Evolutionary conservation across 2,329 filamentous ascomycete species (phyloP).

Genomic region (Cladosporium sp.): DNA sequence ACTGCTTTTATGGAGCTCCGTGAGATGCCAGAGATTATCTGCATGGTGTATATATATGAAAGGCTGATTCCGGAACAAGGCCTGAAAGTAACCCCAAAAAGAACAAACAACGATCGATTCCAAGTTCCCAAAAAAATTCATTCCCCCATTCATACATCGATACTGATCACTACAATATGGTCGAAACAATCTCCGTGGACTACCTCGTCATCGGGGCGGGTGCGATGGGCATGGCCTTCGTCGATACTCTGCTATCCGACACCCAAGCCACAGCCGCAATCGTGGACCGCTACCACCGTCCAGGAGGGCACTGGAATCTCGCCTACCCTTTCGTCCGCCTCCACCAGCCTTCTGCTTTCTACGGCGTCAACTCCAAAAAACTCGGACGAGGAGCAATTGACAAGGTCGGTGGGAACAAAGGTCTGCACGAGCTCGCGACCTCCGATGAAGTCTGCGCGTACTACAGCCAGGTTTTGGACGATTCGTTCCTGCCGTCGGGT

Average conservation of each 20-base stretch:
- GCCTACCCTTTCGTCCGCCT: conserved; percentile 27
- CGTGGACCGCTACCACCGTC: conserved; percentile 23
- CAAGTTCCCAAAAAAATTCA: neutral
- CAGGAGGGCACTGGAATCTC: conserved; percentile 25
- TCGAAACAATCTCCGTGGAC: conserved; percentile 2
- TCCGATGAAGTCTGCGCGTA: conserved; percentile 23
- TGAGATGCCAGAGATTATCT: neutral
- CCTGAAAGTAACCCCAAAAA: too few relatives aligned
- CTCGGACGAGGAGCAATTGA: conserved; percentile 23
- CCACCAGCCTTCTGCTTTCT: conserved; percentile 26
- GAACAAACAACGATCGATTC: neutral
- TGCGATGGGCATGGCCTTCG: conserved; percentile 28
- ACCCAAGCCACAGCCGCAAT: conserved; percentile 19
- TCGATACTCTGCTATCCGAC: conserved; percentile 21
- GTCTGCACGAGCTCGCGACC: conserved; percentile 22
- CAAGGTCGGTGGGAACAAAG: conserved; percentile 26
- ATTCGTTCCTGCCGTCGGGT: conserved; percentile 24
- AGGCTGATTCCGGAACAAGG: too few relatives aligned
- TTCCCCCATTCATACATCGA: neutral
- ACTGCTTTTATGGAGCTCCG: neutral
- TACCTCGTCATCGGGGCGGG: conserved; percentile 26
- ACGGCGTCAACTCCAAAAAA: conserved; percentile 25
- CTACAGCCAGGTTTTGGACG: conserved; percentile 23
- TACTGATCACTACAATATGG: neutral
- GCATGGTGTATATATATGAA: too few relatives aligned